Base-by-base conservation (phyloP, 768 basidiomycete species). In the Agaricus sinodeliciosus region DNA sequence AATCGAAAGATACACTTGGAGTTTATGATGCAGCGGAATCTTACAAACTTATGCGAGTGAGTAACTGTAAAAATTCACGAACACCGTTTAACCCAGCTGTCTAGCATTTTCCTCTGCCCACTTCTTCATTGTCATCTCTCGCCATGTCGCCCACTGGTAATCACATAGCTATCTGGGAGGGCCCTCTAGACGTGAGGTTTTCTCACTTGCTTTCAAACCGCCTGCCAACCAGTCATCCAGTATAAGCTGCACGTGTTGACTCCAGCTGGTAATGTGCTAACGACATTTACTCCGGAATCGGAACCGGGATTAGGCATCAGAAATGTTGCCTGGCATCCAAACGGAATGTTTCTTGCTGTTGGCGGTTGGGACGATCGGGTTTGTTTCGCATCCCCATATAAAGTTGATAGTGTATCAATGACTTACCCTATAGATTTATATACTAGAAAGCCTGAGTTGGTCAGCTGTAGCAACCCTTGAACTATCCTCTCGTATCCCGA, bases 311-410 rank as follows among this genome's bases (percentile, higher is more conserved):
- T 94, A 51, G 94, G 94, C 5, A 82, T 96, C 40, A 79, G 91
- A 9, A 73, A 70, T 54, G 83, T 85, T 0, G 70, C 79, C 16
- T 97, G 94, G 94, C 90, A 94, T 67, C 94, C 93, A 3, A 85
- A 74, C 51, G 90, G 93, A 4, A 73, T 79, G 61, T 94, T 88
- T 63, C 70, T 96, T 8, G 87, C 85, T 1, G 74, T 94, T 0
- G 84, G 82, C 11, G 94, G 94, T 9, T 94, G 87, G 82, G 92
- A 94, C 67, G 91, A 94, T 60, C 90, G 87, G 69, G 91, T 87
- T 50, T 39, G 70, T 58, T 34, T 42, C 11, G 8, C 31, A 43
- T 50, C 22, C 49, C 43, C 28, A 28, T 50, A 35, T 13, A 3
- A 35, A 3, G 43, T 11, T 44, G 47, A 35, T 22, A 27, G 43